A percentile compares a stretch with the other conserved stretches of the same genome.
Evolutionary conservation across 169 alveolate species (phyloP).

Genomic region (Ichthyophthirius multifiliis): DNA sequence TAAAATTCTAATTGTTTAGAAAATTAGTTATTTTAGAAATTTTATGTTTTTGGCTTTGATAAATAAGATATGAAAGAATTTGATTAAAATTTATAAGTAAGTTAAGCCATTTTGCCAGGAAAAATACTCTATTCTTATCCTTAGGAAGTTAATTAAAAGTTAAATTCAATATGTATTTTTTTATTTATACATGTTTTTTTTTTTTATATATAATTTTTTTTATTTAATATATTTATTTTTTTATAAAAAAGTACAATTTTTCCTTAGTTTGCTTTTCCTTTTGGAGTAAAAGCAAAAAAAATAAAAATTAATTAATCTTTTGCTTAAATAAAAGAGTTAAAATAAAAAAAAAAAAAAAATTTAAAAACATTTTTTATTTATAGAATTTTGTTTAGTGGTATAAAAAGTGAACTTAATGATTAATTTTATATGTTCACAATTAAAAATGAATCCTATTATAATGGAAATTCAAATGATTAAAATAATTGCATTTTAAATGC

Average conservation of each 20-base stretch:
- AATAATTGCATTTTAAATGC: not conserved
- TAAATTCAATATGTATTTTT: not conserved
- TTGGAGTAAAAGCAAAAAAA: not conserved
- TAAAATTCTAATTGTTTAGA: no score
- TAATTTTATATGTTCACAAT: not conserved
- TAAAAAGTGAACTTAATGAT: not conserved
- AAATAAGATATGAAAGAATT: conserved; percentile 2
- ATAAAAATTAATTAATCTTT: not conserved
- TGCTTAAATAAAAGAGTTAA: not conserved
- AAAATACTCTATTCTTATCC: not conserved
- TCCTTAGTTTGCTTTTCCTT: not conserved
- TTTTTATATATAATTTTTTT: not conserved
- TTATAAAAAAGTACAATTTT: not conserved
- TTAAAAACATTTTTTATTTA: not conserved
- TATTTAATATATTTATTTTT: no score
- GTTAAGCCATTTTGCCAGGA: not conserved
- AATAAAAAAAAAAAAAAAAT: not conserved
- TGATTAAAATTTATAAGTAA: not conserved
- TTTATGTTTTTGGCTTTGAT: not conserved
- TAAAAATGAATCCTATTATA: not conserved
- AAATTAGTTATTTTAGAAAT: not conserved
- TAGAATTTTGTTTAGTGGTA: not conserved
- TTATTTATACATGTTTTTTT: not conserved
- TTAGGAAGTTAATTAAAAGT: not conserved
- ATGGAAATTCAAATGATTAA: not conserved